Percentiles rank a stretch among this genome's conserved stretches.
Evolutionary conservation across 1,139 yeast genomes (phyloP).

Genomic region (Candida tunisiensis): DNA sequence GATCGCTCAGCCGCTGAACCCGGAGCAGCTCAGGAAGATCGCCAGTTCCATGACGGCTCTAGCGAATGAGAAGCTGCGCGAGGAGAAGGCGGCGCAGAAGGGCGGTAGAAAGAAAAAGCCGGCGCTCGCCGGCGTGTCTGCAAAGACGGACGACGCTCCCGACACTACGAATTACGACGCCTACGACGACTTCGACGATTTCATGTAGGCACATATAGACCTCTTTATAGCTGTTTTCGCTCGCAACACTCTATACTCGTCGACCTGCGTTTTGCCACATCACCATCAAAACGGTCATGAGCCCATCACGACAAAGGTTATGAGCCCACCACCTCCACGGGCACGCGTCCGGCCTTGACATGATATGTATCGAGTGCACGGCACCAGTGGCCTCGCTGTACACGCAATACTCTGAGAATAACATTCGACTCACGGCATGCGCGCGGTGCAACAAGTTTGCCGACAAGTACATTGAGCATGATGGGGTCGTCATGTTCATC

Average conservation of each 20-base stretch:
- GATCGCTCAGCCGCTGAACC: constrained; percentile 58
- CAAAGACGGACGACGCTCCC: constrained; percentile 59
- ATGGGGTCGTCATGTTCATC: constrained; percentile 64
- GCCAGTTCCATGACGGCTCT: constrained; percentile 70
- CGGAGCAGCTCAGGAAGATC: constrained; percentile 76
- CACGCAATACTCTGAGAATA: constrained; percentile 58
- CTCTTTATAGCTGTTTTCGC: too few species aligned
- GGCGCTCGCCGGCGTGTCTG: constrained; percentile 58
- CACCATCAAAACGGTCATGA: too few species aligned
- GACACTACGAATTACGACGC: constrained; percentile 40
- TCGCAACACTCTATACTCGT: too few species aligned
- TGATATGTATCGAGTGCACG: constrained; percentile 87
- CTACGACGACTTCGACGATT: constrained; percentile 65
- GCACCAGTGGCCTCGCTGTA: constrained; percentile 47
- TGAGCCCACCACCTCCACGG: too few species aligned
- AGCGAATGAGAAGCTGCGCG: constrained; percentile 73
- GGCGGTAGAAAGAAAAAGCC: constrained; percentile 92
- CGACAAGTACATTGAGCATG: constrained; percentile 87
- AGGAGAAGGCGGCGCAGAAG: constrained; percentile 90
- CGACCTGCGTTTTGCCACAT: not conserved
- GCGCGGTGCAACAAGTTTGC: constrained; percentile 54
- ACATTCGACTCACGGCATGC: constrained; percentile 71
- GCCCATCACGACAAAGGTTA: too few species aligned
- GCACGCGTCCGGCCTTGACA: constrained; percentile 11
- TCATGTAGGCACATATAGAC: constrained; percentile 38